These are phyloP conservation scores for Hemileccinum rubropunctum DNA, from an alignment of 768 basidiomycete species.

Conservation along the genomic window DNA sequence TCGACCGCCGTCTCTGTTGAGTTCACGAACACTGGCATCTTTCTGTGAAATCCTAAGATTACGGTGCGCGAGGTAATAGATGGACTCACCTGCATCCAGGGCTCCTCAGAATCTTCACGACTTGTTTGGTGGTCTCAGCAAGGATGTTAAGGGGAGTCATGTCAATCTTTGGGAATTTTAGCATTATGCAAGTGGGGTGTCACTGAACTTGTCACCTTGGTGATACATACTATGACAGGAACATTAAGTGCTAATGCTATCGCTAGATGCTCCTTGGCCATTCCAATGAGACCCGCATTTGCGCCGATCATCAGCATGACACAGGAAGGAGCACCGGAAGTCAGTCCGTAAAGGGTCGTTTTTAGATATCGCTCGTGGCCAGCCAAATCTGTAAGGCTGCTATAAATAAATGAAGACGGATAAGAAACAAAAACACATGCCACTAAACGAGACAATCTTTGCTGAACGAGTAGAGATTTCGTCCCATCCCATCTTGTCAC, in stretches of 20 bases:
- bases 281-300: constrained; percentile 88
- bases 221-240: constrained; percentile 91
- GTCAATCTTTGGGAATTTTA: constrained; percentile 58
- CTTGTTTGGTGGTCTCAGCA: constrained; percentile 89
- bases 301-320: constrained; percentile 93
- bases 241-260: constrained; percentile 92
- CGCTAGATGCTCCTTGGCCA: constrained; percentile 96
- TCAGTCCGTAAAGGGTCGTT: constrained; percentile 93
- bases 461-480: constrained; percentile 86
- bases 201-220: constrained; percentile 58
- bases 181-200: constrained; percentile 1
- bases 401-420: not conserved
- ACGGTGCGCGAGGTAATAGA: not conserved
- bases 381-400: constrained; percentile 69
- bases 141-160: constrained; percentile 95
- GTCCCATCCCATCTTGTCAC: constrained; percentile 94
- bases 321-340: constrained; percentile 90
- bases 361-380: constrained; percentile 93
- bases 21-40: constrained; percentile 81
- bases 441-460: constrained; percentile 94
- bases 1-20: constrained; percentile 80
- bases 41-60: constrained; percentile 42
- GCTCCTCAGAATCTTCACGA: constrained; percentile 86
- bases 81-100: constrained; percentile 83
- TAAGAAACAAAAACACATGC: constrained; percentile 33